phyloP scores from a whole-genome alignment of 2,329 filamentous ascomycete genomes.

The Dothidotthia symphoricarpi region DNA sequence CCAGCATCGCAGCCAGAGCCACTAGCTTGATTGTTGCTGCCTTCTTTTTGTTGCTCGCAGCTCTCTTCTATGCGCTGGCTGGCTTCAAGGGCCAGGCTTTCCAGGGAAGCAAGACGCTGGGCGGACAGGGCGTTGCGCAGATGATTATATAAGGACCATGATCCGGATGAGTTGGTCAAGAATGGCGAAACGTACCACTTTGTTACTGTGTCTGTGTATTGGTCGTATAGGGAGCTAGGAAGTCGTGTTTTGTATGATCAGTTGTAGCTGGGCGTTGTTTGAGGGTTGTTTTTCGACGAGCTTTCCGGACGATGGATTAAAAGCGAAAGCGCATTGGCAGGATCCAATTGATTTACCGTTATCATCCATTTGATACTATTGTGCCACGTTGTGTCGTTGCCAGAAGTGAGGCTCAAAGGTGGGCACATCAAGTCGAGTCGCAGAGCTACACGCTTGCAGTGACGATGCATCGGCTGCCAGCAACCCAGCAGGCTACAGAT shows the following conservation, averaged over 20 bases:
- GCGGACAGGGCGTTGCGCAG: slow-evolving; percentile 88
- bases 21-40: slow-evolving; percentile 84
- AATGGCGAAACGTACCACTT: no score
- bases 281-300: no score
- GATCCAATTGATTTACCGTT: no score
- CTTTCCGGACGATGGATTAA: no score
- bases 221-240: no score
- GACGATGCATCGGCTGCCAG: slow-evolving; percentile 21
- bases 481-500: slow-evolving; percentile 9
- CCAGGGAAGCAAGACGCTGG: slow-evolving; percentile 91
- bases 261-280: no score
- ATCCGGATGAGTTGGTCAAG: neutral
- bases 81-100: slow-evolving; percentile 81
- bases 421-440: neutral
- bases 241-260: no score
- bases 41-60: slow-evolving; percentile 74
- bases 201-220: no score
- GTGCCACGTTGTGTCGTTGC: no score
- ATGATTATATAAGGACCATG: slow-evolving; percentile 71
- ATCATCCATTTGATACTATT: no score
- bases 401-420: neutral
- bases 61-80: slow-evolving; percentile 75
- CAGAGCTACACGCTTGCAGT: slow-evolving; percentile 4
- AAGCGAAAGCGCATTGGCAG: no score
- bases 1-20: slow-evolving; percentile 64